Base-by-base conservation (phyloP, 192 early-diverging fungal species). In the Phlyctochytrium planicorne region DNA sequence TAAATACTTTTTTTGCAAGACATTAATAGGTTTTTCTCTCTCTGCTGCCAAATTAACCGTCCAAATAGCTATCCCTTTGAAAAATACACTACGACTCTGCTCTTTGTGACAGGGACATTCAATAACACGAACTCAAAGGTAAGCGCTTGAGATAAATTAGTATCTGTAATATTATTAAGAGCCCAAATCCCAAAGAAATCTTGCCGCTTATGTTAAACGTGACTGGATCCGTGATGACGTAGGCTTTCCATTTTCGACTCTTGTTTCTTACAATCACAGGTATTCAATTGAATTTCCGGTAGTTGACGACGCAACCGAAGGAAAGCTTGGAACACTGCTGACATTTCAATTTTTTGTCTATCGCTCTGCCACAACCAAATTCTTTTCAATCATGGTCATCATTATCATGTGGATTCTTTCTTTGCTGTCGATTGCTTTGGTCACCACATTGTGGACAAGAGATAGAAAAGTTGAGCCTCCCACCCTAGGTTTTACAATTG, bases 381-480 rank as follows among this genome's bases (percentile, higher is more conserved):
- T 72, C 52, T 74, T 69, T 59, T 71, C 68, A 0, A 59, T 74
- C 17, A 62, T 73, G 25, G 50, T 74, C 6, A 55, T 55, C 16
- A 57, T 34, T 14, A 53, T 65, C 3, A 62, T 73, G 67, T 74
- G 72, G 72, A 17, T 72, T 30, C 53, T 74, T 3, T 29, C 59
- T 59, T 16, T 74, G 6, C 34, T 53, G 4, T 33, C 59, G 2
- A 31, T 74, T 30, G 64, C 61, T 20, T 30, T 74, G 16, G 63
- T 66, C 33, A 25, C 53, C 16, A 63, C 61, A 17, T 32, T 74
- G 2, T 74, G 59, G 70, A 20, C 67, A 2, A 12, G 67, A 1
- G 57, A 53, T 10, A 17, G 59, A 2, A 74, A 74, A 62, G 68
- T 71, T 10, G 72, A 74, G 34, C 70, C 70, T 32, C 72, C 72